Evolutionary conservation across 108 stramenopile genomes (phyloP).

Genomic region (Fragilaria radians): DNA sequence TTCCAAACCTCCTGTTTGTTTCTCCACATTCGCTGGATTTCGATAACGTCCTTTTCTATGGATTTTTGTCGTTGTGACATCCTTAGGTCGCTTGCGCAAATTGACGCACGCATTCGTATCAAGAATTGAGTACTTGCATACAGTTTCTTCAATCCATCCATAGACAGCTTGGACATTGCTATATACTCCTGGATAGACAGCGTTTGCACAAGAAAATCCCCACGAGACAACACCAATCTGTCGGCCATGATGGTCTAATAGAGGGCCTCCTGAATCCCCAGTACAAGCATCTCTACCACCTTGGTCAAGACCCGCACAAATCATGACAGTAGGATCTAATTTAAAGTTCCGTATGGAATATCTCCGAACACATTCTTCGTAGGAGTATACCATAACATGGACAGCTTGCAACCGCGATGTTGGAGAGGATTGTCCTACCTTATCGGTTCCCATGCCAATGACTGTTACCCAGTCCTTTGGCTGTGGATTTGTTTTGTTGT

Average conservation of each 20-base stretch:
- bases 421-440: background rate
- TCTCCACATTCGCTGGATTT: background rate
- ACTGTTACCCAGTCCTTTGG: background rate
- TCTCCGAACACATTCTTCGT: background rate
- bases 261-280: constrained; percentile 11
- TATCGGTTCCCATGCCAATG: constrained; percentile 11
- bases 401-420: background rate
- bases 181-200: constrained; percentile 40
- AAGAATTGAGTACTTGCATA: constrained; percentile 12
- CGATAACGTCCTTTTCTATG: background rate
- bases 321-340: background rate
- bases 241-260: constrained; percentile 1
- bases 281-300: constrained; percentile 7
- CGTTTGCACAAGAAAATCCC: constrained; percentile 29
- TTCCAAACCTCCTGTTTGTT: too few species aligned
- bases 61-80: background rate
- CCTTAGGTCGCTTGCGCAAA: too few species aligned
- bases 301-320: constrained; percentile 3
- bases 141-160: constrained; percentile 31
- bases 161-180: constrained; percentile 17
- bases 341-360: background rate
- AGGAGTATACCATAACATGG: background rate
- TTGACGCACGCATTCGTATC: background rate
- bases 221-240: constrained; percentile 14
- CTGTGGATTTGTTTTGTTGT: constrained; percentile 5